Evolutionary conservation across 805 yeast species (phyloP).

Genomic region (Wickerhamomyces pijperi): DNA sequence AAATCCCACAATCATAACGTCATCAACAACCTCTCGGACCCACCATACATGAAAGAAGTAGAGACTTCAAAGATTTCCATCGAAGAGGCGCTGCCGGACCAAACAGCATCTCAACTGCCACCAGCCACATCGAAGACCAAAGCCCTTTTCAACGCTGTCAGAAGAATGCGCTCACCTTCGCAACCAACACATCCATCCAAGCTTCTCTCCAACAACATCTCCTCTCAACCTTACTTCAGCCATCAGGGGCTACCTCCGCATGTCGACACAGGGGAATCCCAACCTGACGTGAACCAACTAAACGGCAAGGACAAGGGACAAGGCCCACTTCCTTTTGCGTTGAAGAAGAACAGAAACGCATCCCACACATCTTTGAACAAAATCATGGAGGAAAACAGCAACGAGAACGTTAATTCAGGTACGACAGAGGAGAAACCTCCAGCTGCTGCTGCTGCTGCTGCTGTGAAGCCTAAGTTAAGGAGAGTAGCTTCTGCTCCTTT

Average conservation of each 20-base stretch:
- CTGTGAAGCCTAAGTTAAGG: conserved; percentile 32
- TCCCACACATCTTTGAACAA: conserved; percentile 19
- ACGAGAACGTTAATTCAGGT: background rate
- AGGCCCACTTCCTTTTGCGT: conserved; percentile 22
- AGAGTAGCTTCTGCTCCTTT: conserved; percentile 84
- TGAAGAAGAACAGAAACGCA: conserved; percentile 14
- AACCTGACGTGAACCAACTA: conserved; percentile 5
- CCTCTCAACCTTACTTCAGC: conserved; percentile 38
- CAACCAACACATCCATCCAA: conserved; percentile 18
- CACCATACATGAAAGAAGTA: conserved; percentile 4
- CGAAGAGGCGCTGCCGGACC: conserved; percentile 5
- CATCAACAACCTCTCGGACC: conserved; percentile 5
- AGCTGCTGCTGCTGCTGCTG: background rate
- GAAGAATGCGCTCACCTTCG: conserved; percentile 25
- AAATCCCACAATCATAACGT: conserved; percentile 7
- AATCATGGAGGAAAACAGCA: conserved; percentile 22
- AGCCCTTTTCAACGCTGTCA: conserved; percentile 9
- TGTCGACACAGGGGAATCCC: conserved; percentile 12
- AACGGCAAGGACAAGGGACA: conserved; percentile 8
- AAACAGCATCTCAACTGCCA: background rate
- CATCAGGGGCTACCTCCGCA: conserved; percentile 54
- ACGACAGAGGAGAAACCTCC: background rate
- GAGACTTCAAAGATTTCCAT: conserved; percentile 1
- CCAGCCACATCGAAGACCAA: conserved; percentile 2
- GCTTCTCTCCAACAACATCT: conserved; percentile 10